Base-by-base conservation (phyloP, 1,139 yeast species). In the Geotrichum siamense region DNA sequence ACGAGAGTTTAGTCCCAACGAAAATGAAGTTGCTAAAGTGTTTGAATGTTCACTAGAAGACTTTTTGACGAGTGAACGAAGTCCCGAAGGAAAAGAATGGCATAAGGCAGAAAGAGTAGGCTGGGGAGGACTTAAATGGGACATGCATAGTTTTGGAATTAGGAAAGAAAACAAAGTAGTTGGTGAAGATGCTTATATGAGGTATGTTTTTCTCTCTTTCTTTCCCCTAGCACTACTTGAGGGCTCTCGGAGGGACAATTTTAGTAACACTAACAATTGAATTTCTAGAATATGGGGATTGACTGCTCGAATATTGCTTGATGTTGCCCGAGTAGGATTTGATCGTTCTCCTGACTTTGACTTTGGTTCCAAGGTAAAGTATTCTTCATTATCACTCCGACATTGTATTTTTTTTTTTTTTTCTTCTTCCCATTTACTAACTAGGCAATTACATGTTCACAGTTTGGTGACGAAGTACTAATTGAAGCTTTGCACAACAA, bases 281-380 rank as follows among this genome's bases (percentile, higher is more conserved):
- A n/a, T n/a, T n/a, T n/a, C 82, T 57, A 84, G 82, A 55, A 84
- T 87, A 2, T 87, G 96, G 96, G 96, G 96, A 0, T 64, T 87
- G 38, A 87, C 96, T 0, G 95, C 96, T 2, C 82, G 84, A 55
- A 84, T 87, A 6, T 62, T 87, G 12, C 82, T 80, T 52, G 96
- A 87, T 58, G 62, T 83, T 28, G 87, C 94, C 3, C 71, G 75
- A 44, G 67, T 84, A 3, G 72, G 76, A 1, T 75, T 72, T 51
- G 67, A 57, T 16, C 70, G 65, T 52, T 67, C 64, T 28, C 65
- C 66, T 6, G 57, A 56, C 36, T 59, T 62, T 57, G 55, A 51
- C 4, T 58, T 57, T 48, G 54, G 51, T 51, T 60, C 54, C 49
- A 57, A 58, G 49, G 58, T 55, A 3, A 43, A 43, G 34, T 43